Conservation (phyloP, 179 eudicot genomes). For the Heliamphora pulchella region DNA sequence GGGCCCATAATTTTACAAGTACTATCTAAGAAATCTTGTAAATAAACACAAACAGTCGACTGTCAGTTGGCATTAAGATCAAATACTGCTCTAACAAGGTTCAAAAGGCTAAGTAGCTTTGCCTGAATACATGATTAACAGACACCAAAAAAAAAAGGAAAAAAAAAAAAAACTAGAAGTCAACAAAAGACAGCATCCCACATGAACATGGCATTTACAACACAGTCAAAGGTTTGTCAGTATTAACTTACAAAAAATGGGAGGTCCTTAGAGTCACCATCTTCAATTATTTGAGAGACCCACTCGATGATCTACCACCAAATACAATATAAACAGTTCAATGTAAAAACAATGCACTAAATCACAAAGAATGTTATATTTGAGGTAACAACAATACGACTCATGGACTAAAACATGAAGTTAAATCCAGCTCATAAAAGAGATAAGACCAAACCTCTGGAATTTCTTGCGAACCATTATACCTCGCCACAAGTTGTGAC, state of each 20-base stretch:
- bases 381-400: background rate
- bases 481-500: slow-evolving; percentile 76
- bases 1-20: background rate
- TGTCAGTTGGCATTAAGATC: background rate
- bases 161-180: background rate
- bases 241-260: slow-evolving; percentile 75
- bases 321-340: background rate
- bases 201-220: background rate
- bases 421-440: slow-evolving; percentile 4
- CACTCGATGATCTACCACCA: slow-evolving; percentile 64
- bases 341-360: slow-evolving; percentile 6
- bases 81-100: background rate
- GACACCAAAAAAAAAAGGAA: background rate
- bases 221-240: background rate
- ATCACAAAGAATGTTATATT: background rate
- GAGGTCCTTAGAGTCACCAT: slow-evolving; percentile 80
- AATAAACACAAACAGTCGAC: background rate
- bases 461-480: slow-evolving; percentile 65
- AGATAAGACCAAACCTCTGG: slow-evolving; percentile 43
- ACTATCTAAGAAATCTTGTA: background rate
- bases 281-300: slow-evolving; percentile 77
- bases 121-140: background rate
- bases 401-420: background rate
- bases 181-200: background rate
- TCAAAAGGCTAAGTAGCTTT: background rate